phyloP scores from a whole-genome alignment of 129 eudicot genomes.

The Gnaphalium uliginosum region DNA sequence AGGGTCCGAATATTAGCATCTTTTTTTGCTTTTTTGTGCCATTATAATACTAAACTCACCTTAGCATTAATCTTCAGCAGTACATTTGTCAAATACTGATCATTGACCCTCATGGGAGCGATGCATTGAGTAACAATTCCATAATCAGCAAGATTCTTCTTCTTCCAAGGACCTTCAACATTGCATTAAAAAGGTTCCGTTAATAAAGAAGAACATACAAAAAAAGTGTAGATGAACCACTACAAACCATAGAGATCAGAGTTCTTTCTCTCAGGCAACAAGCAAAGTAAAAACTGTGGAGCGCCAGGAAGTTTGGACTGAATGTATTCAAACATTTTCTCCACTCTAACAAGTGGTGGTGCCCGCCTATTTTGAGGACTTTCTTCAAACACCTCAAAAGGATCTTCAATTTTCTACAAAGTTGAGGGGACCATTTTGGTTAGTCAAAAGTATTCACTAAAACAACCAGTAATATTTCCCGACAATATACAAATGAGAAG shows the following conservation, averaged over 20 bases:
- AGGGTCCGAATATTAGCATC: neutral
- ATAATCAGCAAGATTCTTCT: constrained; percentile 67
- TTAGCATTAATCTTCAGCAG: constrained; percentile 85
- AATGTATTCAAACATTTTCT: constrained; percentile 68
- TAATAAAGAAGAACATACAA: neutral
- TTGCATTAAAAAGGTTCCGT: neutral
- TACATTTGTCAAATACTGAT: constrained; percentile 71
- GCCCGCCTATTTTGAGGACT: constrained; percentile 63
- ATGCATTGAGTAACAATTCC: constrained; percentile 86
- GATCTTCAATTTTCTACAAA: constrained; percentile 46
- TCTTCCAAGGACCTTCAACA: constrained; percentile 82
- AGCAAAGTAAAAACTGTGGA: constrained; percentile 74
- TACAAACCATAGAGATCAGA: constrained; percentile 66
- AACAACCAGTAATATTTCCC: neutral
- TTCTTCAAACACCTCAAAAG: constrained; percentile 73
- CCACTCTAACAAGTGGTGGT: constrained; percentile 86
- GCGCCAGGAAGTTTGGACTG: constrained; percentile 69
- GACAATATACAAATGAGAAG: neutral
- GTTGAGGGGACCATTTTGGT: neutral
- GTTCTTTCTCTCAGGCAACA: constrained; percentile 76
- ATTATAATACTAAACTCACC: constrained; percentile 35
- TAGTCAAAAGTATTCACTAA: neutral
- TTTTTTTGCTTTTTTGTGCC: neutral
- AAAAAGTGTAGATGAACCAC: neutral
- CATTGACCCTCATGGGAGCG: constrained; percentile 72